A percentile compares a stretch with the other conserved stretches of the same genome.
Evolutionary conservation across 768 basidiomycete genomes (phyloP).

Genomic region (Kwoniella sp.): DNA sequence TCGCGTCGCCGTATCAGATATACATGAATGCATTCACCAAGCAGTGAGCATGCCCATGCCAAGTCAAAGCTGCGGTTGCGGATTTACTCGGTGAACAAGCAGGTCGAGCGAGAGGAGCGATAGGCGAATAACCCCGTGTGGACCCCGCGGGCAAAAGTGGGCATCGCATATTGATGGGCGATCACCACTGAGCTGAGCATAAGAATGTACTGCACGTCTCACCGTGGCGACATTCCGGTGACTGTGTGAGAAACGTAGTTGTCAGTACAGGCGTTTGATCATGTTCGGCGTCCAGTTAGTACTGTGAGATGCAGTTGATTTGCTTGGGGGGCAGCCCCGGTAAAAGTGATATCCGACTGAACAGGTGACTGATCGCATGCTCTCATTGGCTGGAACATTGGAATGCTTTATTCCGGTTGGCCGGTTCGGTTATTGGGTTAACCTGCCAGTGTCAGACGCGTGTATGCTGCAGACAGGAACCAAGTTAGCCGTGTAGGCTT

Average conservation of each 20-base stretch:
- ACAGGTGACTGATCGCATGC: not conserved
- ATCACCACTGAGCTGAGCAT: not conserved
- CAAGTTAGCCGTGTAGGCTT: not conserved
- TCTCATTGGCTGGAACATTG: not conserved
- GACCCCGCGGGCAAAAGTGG: not conserved
- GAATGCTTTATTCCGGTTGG: not conserved
- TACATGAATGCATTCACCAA: not conserved
- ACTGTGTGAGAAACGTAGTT: not conserved
- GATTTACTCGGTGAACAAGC: not conserved
- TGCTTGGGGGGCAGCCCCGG: not conserved
- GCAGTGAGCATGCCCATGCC: not conserved
- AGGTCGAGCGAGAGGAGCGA: not conserved
- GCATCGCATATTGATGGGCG: no score
- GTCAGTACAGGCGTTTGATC: no score
- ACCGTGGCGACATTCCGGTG: not conserved
- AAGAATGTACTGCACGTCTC: not conserved
- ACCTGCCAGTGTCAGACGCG: not conserved
- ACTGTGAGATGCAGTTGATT: not conserved
- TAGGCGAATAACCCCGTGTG: not conserved
- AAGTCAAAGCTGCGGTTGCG: not conserved
- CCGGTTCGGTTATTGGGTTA: constrained; percentile 3
- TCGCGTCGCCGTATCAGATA: no score
- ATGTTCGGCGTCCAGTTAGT: no score
- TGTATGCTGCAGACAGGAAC: not conserved
- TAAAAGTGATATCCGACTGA: not conserved